phyloP scores from a whole-genome alignment of 2,329 filamentous ascomycete species.

The Alternaria atra region DNA sequence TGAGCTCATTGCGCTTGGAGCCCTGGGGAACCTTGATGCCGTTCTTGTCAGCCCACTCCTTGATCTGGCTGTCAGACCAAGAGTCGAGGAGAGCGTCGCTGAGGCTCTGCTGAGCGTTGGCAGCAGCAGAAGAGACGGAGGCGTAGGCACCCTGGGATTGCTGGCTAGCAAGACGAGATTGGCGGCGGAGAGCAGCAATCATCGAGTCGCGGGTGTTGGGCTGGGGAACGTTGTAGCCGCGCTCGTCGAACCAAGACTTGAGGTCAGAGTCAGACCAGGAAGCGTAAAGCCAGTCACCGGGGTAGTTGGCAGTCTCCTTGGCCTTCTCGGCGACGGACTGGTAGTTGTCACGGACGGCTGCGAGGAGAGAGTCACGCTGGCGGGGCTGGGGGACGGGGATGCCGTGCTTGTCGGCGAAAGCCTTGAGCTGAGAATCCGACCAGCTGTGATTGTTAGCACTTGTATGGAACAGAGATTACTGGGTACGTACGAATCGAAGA shows the following conservation, averaged over 20 bases:
- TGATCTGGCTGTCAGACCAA: conserved; percentile 90
- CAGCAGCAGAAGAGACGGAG: conserved; percentile 57
- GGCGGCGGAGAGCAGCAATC: conserved; percentile 87
- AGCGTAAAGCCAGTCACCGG: conserved; percentile 92
- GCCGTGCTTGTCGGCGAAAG: conserved; percentile 86
- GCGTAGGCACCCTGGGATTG: conserved; percentile 65
- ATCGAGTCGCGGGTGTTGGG: conserved; percentile 85
- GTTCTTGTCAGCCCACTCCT: conserved; percentile 93
- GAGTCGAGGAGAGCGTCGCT: conserved; percentile 86
- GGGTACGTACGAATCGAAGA: conserved; percentile 75
- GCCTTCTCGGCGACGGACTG: conserved; percentile 77
- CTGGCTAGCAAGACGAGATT: conserved; percentile 80
- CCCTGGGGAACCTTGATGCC: conserved; percentile 89
- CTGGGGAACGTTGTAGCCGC: conserved; percentile 87
- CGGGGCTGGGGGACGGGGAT: conserved; percentile 90
- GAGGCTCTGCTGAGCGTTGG: conserved; percentile 74
- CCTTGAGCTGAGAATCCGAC: conserved; percentile 91
- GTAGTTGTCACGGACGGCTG: conserved; percentile 81
- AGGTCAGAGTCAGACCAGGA: conserved; percentile 92
- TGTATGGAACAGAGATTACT: neutral
- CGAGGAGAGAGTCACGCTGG: conserved; percentile 81
- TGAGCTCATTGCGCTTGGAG: conserved; percentile 86
- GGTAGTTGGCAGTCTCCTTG: conserved; percentile 83
- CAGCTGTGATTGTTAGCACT: conserved; percentile 68
- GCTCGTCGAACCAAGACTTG: conserved; percentile 91